Evolutionary conservation across 371 early-diverging fungal genomes (phyloP).

Genomic region (Chytridiales sp.): DNA sequence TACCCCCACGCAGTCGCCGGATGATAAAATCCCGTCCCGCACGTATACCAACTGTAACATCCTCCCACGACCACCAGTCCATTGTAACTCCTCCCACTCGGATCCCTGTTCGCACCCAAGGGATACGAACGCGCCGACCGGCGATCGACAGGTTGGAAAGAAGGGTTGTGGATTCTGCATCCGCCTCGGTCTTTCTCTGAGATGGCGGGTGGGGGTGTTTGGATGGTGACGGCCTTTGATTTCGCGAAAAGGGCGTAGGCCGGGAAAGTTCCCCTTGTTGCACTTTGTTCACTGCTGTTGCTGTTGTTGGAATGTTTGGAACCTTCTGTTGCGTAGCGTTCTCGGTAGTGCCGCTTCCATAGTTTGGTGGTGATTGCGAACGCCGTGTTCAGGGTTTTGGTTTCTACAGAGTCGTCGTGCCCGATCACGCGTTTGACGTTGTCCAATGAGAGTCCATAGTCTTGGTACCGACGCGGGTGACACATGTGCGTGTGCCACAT

Average conservation of each 20-base stretch:
- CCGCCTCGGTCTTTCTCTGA: not conserved
- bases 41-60: slow-evolving; percentile 6
- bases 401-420: slow-evolving; percentile 39
- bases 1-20: slow-evolving; percentile 13
- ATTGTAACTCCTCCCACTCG: slow-evolving; percentile 4
- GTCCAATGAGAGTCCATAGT: slow-evolving; percentile 19
- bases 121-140: not conserved
- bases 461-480: slow-evolving; percentile 30
- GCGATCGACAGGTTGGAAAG: not conserved
- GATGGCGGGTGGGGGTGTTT: not conserved
- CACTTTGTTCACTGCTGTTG: slow-evolving; percentile 5
- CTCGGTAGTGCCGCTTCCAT: slow-evolving; percentile 33
- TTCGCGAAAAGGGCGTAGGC: slow-evolving; percentile 1
- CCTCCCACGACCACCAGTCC: slow-evolving; percentile 19
- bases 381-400: slow-evolving; percentile 16
- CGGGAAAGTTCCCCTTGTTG: slow-evolving; percentile 7
- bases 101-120: not conserved
- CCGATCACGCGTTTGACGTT: slow-evolving; percentile 28
- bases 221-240: not conserved
- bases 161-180: slow-evolving; percentile 13
- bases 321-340: slow-evolving; percentile 6
- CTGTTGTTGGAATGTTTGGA: not conserved
- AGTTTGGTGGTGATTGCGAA: slow-evolving; percentile 26
- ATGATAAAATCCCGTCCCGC: slow-evolving; percentile 14
- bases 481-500: slow-evolving; percentile 50